These are phyloP conservation scores for Hirsutella minnesotensis DNA, from an alignment of 2,329 filamentous ascomycete genomes.

Conservation along the genomic window DNA sequence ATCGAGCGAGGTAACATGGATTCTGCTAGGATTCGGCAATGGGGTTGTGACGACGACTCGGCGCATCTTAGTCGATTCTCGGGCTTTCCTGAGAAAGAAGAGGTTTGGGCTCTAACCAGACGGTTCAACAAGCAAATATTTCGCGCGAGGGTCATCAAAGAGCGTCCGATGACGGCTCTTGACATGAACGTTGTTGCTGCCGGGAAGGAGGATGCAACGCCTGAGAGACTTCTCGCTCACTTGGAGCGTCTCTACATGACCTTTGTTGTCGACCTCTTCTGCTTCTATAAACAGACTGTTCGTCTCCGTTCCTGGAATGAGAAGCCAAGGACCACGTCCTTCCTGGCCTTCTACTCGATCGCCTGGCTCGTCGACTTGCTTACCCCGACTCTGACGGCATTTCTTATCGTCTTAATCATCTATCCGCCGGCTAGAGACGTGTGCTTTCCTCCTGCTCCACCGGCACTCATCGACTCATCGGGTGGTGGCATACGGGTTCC, in stretches of 20 bases:
- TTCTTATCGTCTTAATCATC: neutral
- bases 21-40: too few relatives aligned
- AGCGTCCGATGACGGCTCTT: neutral
- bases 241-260: neutral
- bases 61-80: neutral
- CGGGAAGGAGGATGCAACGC: neutral
- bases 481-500: neutral
- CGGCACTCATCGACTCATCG: neutral
- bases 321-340: neutral
- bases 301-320: neutral
- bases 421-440: neutral
- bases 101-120: neutral
- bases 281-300: neutral
- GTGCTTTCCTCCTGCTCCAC: neutral
- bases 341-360: neutral
- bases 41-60: too few relatives aligned
- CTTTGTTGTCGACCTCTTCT: neutral
- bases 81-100: neutral
- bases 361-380: neutral
- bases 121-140: neutral
- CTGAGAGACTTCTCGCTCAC: neutral
- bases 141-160: neutral
- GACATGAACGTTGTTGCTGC: neutral
- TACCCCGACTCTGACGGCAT: neutral
- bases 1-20: too few relatives aligned